Evolutionary conservation across 495 filamentous ascomycete genomes (phyloP).

Genomic region (Immersiella caudata): DNA sequence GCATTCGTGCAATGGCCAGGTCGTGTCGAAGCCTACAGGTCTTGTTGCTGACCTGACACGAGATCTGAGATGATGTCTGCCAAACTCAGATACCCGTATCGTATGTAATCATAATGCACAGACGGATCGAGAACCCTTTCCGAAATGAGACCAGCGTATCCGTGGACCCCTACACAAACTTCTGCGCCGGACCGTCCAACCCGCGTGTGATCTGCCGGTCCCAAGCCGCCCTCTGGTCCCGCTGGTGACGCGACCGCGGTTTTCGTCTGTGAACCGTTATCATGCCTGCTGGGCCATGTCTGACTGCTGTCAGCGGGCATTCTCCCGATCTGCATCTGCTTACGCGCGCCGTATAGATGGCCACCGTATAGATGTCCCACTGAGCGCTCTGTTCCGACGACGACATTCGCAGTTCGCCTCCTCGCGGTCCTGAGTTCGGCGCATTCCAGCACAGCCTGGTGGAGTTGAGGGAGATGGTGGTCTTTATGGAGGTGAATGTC

Average conservation of each 20-base stretch:
- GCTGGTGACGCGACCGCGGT: background rate
- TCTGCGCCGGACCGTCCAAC: background rate
- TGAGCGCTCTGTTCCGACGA: background rate
- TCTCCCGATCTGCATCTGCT: background rate
- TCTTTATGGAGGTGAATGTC: background rate
- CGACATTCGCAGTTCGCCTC: background rate
- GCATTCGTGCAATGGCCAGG: background rate
- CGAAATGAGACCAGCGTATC: background rate
- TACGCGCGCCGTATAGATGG: background rate
- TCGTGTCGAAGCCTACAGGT: background rate
- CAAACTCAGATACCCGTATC: background rate
- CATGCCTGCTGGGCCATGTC: background rate
- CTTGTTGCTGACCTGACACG: background rate
- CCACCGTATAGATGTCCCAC: background rate
- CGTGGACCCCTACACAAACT: background rate
- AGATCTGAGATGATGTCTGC: background rate
- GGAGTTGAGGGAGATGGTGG: background rate
- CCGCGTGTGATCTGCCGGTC: background rate
- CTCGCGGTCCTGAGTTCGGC: background rate
- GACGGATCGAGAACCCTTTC: background rate
- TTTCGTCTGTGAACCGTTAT: background rate
- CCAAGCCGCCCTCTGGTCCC: background rate
- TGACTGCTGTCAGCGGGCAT: conserved; percentile 1
- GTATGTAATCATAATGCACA: background rate
- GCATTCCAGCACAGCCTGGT: background rate